phyloP scores from a whole-genome alignment of 768 basidiomycete genomes.

The Phlebiopsis gigantea region DNA sequence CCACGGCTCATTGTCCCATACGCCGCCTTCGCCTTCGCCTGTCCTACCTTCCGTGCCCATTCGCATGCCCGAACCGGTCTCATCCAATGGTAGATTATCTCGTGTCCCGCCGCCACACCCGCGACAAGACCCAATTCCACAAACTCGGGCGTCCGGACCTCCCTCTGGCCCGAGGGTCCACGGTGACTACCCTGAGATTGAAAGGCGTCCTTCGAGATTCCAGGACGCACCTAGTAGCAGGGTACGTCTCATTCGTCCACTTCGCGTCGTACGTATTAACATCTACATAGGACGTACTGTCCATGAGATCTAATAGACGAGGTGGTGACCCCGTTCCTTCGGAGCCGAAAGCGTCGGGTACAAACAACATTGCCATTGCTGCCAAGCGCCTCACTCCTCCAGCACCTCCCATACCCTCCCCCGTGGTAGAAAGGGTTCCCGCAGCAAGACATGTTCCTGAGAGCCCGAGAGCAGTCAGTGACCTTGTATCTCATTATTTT shows the following conservation, averaged over 20 bases:
- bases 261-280: neutral
- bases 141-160: neutral
- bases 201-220: neutral
- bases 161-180: neutral
- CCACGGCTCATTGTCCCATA: neutral
- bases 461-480: neutral
- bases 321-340: neutral
- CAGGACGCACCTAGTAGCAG: neutral
- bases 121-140: neutral
- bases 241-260: neutral
- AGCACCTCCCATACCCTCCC: neutral
- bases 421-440: neutral
- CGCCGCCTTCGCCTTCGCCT: neutral
- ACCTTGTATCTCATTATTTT: neutral
- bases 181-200: neutral
- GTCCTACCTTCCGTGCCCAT: neutral
- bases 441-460: neutral
- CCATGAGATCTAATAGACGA: neutral
- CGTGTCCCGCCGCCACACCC: neutral
- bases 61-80: neutral
- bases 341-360: neutral
- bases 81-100: neutral
- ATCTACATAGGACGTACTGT: neutral
- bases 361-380: neutral
- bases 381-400: neutral